Conservation (phyloP, 306 rosid genomes). For the Trifolium subterraneum region DNA sequence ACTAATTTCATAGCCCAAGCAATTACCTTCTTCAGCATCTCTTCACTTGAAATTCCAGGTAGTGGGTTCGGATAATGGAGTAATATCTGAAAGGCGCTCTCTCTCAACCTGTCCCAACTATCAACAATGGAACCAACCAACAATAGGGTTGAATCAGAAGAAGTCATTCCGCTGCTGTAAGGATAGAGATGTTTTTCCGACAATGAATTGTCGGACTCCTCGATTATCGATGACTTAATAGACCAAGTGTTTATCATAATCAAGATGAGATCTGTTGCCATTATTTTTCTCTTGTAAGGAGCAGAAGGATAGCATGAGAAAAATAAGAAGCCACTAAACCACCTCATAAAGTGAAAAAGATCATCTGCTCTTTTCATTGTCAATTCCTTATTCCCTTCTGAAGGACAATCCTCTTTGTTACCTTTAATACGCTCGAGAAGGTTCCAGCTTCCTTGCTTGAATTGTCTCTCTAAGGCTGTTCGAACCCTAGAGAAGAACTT, state of each 20-base stretch:
- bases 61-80: conserved; percentile 93
- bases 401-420: conserved; percentile 46
- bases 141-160: conserved; percentile 77
- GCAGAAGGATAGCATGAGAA: conserved; percentile 98
- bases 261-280: conserved; percentile 88
- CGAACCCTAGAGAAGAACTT: conserved; percentile 92
- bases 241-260: conserved; percentile 91
- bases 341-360: conserved; percentile 90
- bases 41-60: conserved; percentile 83
- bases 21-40: conserved; percentile 63
- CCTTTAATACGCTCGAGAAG: conserved; percentile 53
- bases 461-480: conserved; percentile 91
- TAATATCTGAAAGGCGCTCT: conserved; percentile 79
- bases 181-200: conserved; percentile 63
- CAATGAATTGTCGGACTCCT: conserved; percentile 45
- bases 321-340: conserved; percentile 93
- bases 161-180: conserved; percentile 74
- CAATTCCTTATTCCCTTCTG: conserved; percentile 50
- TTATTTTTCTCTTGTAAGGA: conserved; percentile 94
- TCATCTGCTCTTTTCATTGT: conserved; percentile 66
- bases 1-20: conserved; percentile 83
- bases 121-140: conserved; percentile 91
- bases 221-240: conserved; percentile 57
- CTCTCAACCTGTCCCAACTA: conserved; percentile 99
- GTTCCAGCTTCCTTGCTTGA: conserved; percentile 82